Conservation (phyloP, 1,139 yeast species). For the Pichia sp. region DNA sequence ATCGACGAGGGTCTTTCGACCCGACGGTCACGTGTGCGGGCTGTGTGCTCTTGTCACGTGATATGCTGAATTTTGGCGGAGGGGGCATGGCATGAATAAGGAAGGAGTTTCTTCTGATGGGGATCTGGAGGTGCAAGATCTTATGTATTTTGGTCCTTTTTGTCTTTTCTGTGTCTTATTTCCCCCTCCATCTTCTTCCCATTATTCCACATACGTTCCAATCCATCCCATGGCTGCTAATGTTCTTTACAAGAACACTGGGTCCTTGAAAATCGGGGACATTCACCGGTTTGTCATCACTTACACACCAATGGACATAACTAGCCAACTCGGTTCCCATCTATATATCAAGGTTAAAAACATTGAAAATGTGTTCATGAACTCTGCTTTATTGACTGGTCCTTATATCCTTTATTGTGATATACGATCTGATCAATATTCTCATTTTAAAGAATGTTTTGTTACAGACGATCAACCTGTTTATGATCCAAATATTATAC, state of each 20-base stretch:
- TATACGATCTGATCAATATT: constrained; percentile 59
- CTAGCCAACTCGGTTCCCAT: constrained; percentile 13
- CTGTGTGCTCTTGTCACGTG: too few species aligned
- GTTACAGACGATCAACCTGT: constrained; percentile 57
- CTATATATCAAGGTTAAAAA: constrained; percentile 69
- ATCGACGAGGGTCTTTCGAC: too few species aligned
- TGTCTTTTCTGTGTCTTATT: too few species aligned
- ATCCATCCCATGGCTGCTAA: too few species aligned
- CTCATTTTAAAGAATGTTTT: constrained; percentile 46
- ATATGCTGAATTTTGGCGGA: too few species aligned
- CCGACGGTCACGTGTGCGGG: too few species aligned
- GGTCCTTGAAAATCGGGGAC: constrained; percentile 50
- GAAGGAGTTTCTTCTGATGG: too few species aligned
- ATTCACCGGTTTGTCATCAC: constrained; percentile 38
- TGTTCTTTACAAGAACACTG: constrained; percentile 23
- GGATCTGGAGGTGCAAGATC: too few species aligned
- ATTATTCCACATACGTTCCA: too few species aligned
- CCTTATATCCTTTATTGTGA: constrained; percentile 88
- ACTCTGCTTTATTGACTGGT: constrained; percentile 88
- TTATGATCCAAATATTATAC: constrained; percentile 49
- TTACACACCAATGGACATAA: constrained; percentile 22
- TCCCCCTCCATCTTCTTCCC: too few species aligned
- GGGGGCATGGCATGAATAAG: too few species aligned
- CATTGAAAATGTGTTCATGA: constrained; percentile 61
- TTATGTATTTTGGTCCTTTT: too few species aligned